Percentiles rank a stretch among this genome's conserved stretches.
phyloP scores from a whole-genome alignment of 164 flowering plant species.

The Kingdonia uniflora region DNA sequence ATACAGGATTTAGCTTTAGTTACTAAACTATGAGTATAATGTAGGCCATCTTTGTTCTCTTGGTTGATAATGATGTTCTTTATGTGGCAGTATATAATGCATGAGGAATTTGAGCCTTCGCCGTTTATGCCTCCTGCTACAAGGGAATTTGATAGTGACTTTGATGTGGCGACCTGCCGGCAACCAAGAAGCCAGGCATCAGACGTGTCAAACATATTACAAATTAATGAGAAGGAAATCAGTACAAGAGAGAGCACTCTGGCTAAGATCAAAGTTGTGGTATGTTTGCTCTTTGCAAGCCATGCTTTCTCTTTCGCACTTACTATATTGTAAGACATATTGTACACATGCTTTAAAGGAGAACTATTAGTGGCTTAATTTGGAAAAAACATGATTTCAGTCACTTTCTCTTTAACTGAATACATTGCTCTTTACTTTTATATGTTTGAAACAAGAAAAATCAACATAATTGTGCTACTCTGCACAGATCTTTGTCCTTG shows the following conservation, averaged over 20 bases:
- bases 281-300: slow-evolving; percentile 22
- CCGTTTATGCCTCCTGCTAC: slow-evolving; percentile 65
- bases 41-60: no score
- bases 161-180: slow-evolving; percentile 25
- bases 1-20: no score
- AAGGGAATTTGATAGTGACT: slow-evolving; percentile 50
- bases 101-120: slow-evolving; percentile 91
- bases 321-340: neutral
- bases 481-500: no score
- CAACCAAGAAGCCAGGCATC: slow-evolving; percentile 45
- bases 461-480: no score
- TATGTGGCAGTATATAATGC: slow-evolving; percentile 60
- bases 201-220: slow-evolving; percentile 31
- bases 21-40: no score
- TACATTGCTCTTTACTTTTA: no score
- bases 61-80: slow-evolving; percentile 5
- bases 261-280: slow-evolving; percentile 97
- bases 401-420: no score
- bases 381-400: no score
- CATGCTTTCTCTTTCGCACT: neutral
- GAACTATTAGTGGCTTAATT: no score
- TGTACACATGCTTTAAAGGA: no score
- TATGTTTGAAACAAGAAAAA: no score
- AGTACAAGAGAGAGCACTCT: slow-evolving; percentile 60
- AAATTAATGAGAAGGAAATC: slow-evolving; percentile 47